Conservation (phyloP, 179 eudicot species). For the Amaranthus tricolor region DNA sequence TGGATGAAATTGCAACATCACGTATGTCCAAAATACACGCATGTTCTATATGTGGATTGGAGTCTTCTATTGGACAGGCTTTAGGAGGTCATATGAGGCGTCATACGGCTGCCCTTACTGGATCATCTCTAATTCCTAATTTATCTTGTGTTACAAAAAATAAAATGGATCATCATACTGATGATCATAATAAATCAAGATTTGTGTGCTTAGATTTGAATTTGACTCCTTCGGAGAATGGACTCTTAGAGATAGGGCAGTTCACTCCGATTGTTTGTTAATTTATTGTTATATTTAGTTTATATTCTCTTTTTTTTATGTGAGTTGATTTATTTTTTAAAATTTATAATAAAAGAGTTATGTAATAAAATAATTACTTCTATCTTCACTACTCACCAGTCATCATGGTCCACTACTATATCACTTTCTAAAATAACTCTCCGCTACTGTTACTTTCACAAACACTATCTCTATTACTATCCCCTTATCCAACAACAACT, state of each 20-base stretch:
- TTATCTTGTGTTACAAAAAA: background rate
- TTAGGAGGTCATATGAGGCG: constrained; percentile 34
- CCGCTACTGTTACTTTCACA: no score
- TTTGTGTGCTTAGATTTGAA: constrained; percentile 27
- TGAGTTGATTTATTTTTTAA: no score
- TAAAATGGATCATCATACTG: background rate
- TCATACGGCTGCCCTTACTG: constrained; percentile 21
- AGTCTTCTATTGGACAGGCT: constrained; percentile 27
- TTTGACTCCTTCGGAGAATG: constrained; percentile 33
- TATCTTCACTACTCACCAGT: no score
- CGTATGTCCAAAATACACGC: constrained; percentile 20
- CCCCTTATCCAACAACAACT: no score
- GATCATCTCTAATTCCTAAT: background rate
- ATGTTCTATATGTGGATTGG: constrained; percentile 29
- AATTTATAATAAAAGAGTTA: no score
- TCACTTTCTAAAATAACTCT: no score
- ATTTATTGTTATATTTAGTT: constrained; percentile 8
- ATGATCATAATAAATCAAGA: constrained; percentile 1
- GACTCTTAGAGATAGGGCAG: constrained; percentile 16
- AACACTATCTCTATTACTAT: no score
- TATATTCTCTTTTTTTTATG: background rate
- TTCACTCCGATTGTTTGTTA: constrained; percentile 20
- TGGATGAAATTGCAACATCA: background rate
- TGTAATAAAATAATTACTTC: no score
- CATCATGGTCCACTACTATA: no score